Evolutionary conservation across 768 basidiomycete species (phyloP).

Genomic region (Leucosporidium yakuticum): DNA sequence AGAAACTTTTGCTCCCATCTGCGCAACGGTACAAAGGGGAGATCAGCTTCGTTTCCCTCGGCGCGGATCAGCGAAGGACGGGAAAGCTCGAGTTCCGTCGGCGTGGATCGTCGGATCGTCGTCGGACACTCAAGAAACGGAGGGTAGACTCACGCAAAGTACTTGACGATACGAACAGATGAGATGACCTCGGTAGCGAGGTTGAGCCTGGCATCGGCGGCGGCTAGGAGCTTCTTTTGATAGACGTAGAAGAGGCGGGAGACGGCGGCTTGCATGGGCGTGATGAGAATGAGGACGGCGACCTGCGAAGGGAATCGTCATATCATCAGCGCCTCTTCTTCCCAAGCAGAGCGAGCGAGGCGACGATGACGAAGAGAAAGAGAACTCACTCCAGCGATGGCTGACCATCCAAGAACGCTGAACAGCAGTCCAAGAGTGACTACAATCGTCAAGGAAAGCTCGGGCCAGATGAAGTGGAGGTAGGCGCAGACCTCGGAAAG

Average conservation of each 20-base stretch:
- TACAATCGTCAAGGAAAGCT: slow-evolving; percentile 27
- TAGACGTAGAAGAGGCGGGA: slow-evolving; percentile 34
- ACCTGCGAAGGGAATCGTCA: slow-evolving; percentile 8
- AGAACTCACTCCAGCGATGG: slow-evolving; percentile 30
- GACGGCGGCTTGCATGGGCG: slow-evolving; percentile 33
- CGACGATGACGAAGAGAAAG: not conserved
- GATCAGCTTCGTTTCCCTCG: no score
- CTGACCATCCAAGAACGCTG: slow-evolving; percentile 35
- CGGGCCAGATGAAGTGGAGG: slow-evolving; percentile 36
- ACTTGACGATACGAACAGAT: slow-evolving; percentile 47
- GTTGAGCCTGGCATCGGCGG: slow-evolving; percentile 46
- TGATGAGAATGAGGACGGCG: slow-evolving; percentile 29
- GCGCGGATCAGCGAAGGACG: no score
- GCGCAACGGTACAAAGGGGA: no score
- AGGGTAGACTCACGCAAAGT: slow-evolving; percentile 39
- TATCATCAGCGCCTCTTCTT: no score
- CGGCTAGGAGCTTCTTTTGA: slow-evolving; percentile 41
- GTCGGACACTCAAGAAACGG: no score
- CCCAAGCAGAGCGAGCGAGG: not conserved
- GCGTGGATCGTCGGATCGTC: no score
- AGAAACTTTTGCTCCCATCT: slow-evolving; percentile 44
- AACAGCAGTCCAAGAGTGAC: slow-evolving; percentile 28
- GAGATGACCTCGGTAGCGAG: slow-evolving; percentile 47
- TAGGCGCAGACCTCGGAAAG: slow-evolving; percentile 35
- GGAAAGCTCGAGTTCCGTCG: no score